Conservation (phyloP, 148 eudicot genomes). For the Tetragonia tetragonoides region DNA sequence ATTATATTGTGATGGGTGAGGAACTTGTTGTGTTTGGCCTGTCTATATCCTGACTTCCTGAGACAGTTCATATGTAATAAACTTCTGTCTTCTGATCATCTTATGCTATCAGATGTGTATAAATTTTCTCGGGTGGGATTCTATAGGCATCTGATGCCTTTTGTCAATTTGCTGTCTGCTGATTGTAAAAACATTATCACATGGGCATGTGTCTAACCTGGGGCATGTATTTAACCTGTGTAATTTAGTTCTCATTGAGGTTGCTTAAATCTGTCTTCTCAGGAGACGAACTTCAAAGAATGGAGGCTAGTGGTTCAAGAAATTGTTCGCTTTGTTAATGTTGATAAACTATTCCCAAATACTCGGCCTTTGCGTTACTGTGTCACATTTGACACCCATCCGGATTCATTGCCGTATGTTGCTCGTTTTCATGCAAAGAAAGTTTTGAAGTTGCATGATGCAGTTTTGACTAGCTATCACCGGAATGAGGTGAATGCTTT, state of each 20-base stretch:
- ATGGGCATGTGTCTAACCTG: neutral
- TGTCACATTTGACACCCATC: slow-evolving; percentile 68
- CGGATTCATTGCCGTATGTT: slow-evolving; percentile 66
- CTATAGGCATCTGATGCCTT: neutral
- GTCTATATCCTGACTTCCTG: neutral
- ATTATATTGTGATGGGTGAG: neutral
- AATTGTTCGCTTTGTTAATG: slow-evolving; percentile 69
- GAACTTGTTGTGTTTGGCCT: neutral
- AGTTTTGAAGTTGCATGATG: slow-evolving; percentile 82
- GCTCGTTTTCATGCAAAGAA: slow-evolving; percentile 94
- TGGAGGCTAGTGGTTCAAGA: slow-evolving; percentile 94
- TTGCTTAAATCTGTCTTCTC: slow-evolving; percentile 13
- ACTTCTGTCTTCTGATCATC: neutral
- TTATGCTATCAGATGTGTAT: neutral
- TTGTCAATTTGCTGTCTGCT: neutral
- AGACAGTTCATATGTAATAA: neutral
- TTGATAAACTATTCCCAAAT: slow-evolving; percentile 42
- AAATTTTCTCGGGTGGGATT: neutral
- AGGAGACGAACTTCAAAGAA: slow-evolving; percentile 86
- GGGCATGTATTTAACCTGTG: neutral
- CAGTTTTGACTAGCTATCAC: slow-evolving; percentile 84
- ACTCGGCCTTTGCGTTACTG: slow-evolving; percentile 77
- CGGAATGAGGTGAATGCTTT: slow-evolving; percentile 68
- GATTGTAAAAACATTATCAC: neutral
- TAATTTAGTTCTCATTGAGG: slow-evolving; percentile 1